Evolutionary conservation across 306 rosid species (phyloP).

Genomic region (Prunus mira): DNA sequence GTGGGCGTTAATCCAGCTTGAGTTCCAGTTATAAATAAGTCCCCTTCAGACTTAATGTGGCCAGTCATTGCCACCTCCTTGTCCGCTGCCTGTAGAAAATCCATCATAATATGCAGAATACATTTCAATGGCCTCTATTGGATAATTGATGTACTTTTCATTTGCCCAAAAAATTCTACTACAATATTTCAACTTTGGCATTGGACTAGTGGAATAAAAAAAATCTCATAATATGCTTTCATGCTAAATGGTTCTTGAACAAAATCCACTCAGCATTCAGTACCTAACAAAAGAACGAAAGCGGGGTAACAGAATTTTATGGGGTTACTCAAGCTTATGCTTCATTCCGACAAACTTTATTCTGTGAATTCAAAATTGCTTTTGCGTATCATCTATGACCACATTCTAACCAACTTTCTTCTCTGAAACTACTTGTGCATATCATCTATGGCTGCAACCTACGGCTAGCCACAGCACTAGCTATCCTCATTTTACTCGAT

Average conservation of each 20-base stretch:
- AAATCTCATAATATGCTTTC: not conserved
- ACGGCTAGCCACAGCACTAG: not conserved
- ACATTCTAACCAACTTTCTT: not conserved
- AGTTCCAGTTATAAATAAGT: conserved; percentile 64
- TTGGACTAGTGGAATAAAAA: not conserved
- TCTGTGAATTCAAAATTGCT: not conserved
- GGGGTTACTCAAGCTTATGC: not conserved
- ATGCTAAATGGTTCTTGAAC: not conserved
- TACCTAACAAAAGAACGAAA: not conserved
- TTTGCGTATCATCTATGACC: not conserved
- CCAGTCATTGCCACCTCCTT: conserved; percentile 58
- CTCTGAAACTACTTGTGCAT: not conserved
- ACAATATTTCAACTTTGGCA: not conserved
- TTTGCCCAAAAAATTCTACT: not conserved
- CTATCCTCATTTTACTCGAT: not conserved
- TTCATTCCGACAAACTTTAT: not conserved
- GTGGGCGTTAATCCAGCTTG: conserved; percentile 54
- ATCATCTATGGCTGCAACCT: not conserved
- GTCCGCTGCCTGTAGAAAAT: conserved; percentile 69
- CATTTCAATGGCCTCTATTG: not conserved
- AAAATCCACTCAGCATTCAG: not conserved
- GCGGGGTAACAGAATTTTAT: not conserved
- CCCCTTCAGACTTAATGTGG: conserved; percentile 77
- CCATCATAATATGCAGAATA: not conserved
- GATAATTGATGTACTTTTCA: not conserved